phyloP scores from a whole-genome alignment of 257 asterid genomes.

The Solanum etuberosum region DNA sequence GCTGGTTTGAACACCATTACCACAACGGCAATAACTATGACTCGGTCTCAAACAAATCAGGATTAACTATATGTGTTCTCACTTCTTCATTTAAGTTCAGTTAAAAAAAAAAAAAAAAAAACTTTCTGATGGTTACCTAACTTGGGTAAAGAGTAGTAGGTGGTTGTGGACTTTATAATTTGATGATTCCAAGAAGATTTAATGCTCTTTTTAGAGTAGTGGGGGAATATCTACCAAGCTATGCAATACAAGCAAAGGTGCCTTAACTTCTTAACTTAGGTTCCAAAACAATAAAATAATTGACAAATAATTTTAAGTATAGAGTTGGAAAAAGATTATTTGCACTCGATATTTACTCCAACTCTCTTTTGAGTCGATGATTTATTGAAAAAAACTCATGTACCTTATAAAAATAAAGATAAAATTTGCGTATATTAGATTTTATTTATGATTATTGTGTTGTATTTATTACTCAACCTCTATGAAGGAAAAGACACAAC shows the following conservation, averaged over 20 bases:
- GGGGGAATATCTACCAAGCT: background rate
- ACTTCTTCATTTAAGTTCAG: background rate
- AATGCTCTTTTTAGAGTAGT: background rate
- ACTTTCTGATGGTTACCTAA: background rate
- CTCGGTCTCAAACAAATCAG: background rate
- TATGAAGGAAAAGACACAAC: background rate
- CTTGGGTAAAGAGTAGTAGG: background rate
- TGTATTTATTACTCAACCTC: background rate
- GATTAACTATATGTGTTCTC: background rate
- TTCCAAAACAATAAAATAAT: background rate
- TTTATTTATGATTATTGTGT: background rate
- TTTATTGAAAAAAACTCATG: background rate
- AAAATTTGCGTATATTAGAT: background rate
- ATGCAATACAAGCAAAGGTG: background rate
- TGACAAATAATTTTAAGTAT: background rate
- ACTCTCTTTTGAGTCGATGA: no score
- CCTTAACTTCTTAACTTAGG: background rate
- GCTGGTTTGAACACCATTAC: background rate
- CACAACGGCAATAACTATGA: accelerated
- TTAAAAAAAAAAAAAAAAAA: background rate
- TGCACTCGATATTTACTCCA: background rate
- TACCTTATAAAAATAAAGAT: accelerated
- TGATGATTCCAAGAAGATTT: background rate
- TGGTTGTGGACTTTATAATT: background rate
- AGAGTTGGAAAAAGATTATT: background rate